Percentiles rank a stretch among this genome's conserved stretches.
Evolutionary conservation across 257 asterid species (phyloP).

Genomic region (Solanum microdontum): DNA sequence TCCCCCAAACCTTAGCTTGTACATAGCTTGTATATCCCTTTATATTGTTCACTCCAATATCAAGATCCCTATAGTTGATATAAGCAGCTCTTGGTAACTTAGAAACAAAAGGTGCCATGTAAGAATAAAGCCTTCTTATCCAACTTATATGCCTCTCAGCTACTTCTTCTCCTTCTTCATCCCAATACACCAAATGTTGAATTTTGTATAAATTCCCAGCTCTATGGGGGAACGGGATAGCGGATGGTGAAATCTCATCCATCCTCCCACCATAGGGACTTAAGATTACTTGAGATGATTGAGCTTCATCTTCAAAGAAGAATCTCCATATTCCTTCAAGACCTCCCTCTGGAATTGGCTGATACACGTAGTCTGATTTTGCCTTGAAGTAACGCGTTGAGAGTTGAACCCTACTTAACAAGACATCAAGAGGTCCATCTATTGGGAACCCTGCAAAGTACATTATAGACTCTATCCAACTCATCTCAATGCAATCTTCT

Average conservation of each 20-base stretch:
- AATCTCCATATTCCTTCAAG: not conserved
- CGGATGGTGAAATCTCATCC: not conserved
- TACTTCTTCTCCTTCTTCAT: not conserved
- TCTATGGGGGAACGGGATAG: constrained; percentile 6
- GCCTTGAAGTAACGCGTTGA: not conserved
- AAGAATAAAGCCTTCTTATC: constrained; percentile 3
- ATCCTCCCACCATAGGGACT: constrained; percentile 4
- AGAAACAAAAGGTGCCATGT: constrained; percentile 2
- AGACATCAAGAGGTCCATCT: not conserved
- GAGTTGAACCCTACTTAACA: not conserved
- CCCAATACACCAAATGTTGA: not conserved
- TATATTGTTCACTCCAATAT: not conserved
- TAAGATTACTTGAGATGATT: not conserved
- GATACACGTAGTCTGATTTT: constrained; percentile 1
- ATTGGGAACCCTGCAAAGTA: not conserved
- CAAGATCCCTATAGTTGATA: constrained; percentile 7
- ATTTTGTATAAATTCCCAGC: constrained; percentile 1
- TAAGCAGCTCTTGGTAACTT: constrained; percentile 1
- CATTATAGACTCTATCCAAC: not conserved
- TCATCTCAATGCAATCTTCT: constrained; percentile 2
- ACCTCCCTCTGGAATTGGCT: not conserved
- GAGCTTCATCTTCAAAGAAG: not conserved
- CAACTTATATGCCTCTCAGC: constrained; percentile 1
- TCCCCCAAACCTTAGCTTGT: not conserved
- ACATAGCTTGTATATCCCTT: not conserved